Evolutionary conservation across 2,329 filamentous ascomycete species (phyloP).

Genomic region (Phyllosticta citrichinensis): DNA sequence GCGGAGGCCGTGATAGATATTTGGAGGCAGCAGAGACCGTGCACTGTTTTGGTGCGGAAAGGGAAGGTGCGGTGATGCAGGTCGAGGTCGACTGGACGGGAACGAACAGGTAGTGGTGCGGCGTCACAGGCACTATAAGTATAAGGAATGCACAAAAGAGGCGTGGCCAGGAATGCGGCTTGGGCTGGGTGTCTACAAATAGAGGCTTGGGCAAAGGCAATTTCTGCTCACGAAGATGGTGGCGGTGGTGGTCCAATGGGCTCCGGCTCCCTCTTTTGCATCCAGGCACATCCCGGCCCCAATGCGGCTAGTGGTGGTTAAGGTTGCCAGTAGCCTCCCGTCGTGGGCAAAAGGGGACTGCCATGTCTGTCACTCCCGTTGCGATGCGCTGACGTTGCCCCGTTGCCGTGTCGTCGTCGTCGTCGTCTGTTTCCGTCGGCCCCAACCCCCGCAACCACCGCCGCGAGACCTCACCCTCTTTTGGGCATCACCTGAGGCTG

Average conservation of each 20-base stretch:
- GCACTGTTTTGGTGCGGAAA: not conserved
- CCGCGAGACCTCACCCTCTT: not conserved
- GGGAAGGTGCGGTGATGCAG: not conserved
- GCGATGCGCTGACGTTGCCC: not conserved
- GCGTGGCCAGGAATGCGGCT: not conserved
- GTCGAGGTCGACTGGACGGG: not conserved
- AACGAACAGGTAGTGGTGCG: too few relatives aligned
- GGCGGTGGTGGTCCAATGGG: slow-evolving; percentile 3
- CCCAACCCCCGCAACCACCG: not conserved
- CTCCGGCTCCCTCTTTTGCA: slow-evolving; percentile 2
- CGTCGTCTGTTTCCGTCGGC: not conserved
- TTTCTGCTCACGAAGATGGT: slow-evolving; percentile 5
- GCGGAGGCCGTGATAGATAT: not conserved
- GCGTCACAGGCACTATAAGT: slow-evolving; percentile 1
- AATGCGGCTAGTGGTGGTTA: not conserved
- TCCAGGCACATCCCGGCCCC: slow-evolving; percentile 1
- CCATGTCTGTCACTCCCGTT: not conserved
- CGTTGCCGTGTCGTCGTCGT: not conserved
- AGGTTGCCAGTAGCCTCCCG: slow-evolving; percentile 9
- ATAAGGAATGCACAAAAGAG: slow-evolving; percentile 4
- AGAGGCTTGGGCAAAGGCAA: slow-evolving; percentile 3
- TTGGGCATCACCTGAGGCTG: not conserved
- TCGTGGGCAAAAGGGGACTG: not conserved
- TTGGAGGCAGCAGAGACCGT: not conserved
- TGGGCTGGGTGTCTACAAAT: not conserved